Conservation (phyloP, 2,329 filamentous ascomycete genomes). For the Lasiodiplodia hormozganensis region DNA sequence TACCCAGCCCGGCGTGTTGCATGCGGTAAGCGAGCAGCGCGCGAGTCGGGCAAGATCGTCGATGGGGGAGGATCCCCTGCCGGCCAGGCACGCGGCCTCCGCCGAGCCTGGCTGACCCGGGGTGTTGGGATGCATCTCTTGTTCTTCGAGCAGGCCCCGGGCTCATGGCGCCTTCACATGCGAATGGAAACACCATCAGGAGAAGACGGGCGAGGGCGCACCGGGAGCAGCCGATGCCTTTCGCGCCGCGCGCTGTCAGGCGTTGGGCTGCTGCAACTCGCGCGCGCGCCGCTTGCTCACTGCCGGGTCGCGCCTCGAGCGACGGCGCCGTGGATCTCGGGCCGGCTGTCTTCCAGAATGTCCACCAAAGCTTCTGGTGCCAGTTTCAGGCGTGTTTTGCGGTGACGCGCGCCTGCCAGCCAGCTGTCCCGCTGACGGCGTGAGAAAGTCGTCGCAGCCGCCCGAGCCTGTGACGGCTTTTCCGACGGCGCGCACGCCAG, state of each 20-base stretch:
- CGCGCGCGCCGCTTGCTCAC: background rate
- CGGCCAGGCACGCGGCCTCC: constrained; percentile 29
- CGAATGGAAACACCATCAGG: constrained; percentile 12
- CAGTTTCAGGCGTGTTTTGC: constrained; percentile 25
- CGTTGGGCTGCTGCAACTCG: background rate
- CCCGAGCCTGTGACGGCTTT: constrained; percentile 14
- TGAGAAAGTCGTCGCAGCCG: background rate
- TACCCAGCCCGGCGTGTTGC: constrained; percentile 22
- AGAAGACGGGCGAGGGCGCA: background rate
- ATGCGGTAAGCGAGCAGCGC: constrained; percentile 21
- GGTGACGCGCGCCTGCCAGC: constrained; percentile 8
- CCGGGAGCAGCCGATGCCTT: constrained; percentile 25
- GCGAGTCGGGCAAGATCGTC: constrained; percentile 29
- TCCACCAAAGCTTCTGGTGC: constrained; percentile 15
- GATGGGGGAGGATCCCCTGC: constrained; percentile 29
- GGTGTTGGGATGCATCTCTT: constrained; percentile 26
- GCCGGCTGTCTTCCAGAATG: constrained; percentile 18
- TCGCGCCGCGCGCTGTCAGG: background rate
- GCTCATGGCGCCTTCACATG: constrained; percentile 25
- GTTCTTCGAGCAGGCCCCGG: constrained; percentile 22
- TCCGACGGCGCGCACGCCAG: constrained; percentile 2
- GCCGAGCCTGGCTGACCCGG: constrained; percentile 28
- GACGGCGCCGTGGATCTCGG: constrained; percentile 13
- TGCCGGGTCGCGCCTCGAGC: background rate
- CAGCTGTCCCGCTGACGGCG: background rate